Percentiles rank a stretch among this genome's conserved stretches.
Conservation (phyloP, 2,329 filamentous ascomycete species). For the Thielaviopsis ethacetica region DNA sequence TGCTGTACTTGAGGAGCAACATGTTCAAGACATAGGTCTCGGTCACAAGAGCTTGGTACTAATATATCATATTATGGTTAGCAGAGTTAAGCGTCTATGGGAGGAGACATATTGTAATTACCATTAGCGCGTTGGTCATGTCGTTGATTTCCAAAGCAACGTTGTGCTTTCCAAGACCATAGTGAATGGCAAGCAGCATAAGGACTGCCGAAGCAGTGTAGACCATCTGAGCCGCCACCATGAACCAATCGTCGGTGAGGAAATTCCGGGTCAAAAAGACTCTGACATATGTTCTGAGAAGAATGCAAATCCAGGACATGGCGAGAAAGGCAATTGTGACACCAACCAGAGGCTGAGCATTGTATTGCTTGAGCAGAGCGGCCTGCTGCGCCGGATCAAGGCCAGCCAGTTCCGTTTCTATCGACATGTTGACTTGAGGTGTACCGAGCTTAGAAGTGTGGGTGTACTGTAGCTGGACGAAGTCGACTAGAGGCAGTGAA, state of each 20-base stretch:
- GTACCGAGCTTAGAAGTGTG: neutral
- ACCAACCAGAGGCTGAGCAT: slow-evolving; percentile 22
- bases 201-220: slow-evolving; percentile 32
- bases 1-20: slow-evolving; percentile 41
- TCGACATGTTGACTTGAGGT: neutral
- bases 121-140: slow-evolving; percentile 31
- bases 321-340: slow-evolving; percentile 23
- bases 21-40: slow-evolving; percentile 35
- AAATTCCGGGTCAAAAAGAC: slow-evolving; percentile 27
- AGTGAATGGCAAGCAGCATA: slow-evolving; percentile 25
- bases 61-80: neutral
- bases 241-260: slow-evolving; percentile 36
- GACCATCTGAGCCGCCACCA: slow-evolving; percentile 28
- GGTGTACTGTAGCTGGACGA: neutral
- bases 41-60: slow-evolving; percentile 36
- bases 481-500: no score
- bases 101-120: slow-evolving; percentile 13
- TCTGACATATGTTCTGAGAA: slow-evolving; percentile 28
- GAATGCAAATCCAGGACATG: slow-evolving; percentile 27
- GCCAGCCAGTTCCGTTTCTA: neutral
- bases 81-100: no score
- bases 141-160: slow-evolving; percentile 23
- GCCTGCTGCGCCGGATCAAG: neutral
- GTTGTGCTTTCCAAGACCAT: slow-evolving; percentile 32
- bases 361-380: slow-evolving; percentile 23